A percentile compares a stretch with the other conserved stretches of the same genome.
Conservation (phyloP, 306 rosid genomes). For the Casuarina equisetifolia region DNA sequence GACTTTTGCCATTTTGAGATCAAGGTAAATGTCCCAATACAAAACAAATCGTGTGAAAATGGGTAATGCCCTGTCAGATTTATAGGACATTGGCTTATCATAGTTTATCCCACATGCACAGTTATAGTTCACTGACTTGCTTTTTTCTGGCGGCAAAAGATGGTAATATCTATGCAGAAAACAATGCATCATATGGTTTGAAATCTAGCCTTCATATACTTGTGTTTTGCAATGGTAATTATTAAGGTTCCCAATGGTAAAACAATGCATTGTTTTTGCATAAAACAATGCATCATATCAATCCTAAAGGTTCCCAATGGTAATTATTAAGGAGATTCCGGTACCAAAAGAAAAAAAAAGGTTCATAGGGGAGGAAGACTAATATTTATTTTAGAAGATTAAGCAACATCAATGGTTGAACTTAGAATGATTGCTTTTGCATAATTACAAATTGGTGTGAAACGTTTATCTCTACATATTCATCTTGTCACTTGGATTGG, state of each 20-base stretch:
- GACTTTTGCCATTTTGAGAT: too few relatives aligned
- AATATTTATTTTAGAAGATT: background rate
- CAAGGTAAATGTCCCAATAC: background rate
- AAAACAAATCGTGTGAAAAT: background rate
- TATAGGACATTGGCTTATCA: background rate
- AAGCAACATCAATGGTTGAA: background rate
- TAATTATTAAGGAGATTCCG: background rate
- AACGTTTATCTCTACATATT: background rate
- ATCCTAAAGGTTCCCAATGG: background rate
- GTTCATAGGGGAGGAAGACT: background rate
- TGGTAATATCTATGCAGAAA: background rate
- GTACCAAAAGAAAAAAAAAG: background rate
- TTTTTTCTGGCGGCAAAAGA: background rate
- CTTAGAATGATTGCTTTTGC: background rate
- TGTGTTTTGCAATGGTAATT: background rate
- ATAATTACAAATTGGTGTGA: background rate
- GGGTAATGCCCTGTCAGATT: background rate
- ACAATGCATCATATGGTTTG: background rate
- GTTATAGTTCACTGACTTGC: background rate
- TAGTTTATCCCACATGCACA: background rate
- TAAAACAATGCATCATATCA: too few relatives aligned
- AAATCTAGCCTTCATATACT: background rate
- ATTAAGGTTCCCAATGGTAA: background rate
- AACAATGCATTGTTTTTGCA: too few relatives aligned
- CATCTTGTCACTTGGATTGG: background rate